A percentile compares a stretch with the other conserved stretches of the same genome.
Evolutionary conservation across 1,139 yeast species (phyloP).

Genomic region (Schwanniomyces etchellsii): DNA sequence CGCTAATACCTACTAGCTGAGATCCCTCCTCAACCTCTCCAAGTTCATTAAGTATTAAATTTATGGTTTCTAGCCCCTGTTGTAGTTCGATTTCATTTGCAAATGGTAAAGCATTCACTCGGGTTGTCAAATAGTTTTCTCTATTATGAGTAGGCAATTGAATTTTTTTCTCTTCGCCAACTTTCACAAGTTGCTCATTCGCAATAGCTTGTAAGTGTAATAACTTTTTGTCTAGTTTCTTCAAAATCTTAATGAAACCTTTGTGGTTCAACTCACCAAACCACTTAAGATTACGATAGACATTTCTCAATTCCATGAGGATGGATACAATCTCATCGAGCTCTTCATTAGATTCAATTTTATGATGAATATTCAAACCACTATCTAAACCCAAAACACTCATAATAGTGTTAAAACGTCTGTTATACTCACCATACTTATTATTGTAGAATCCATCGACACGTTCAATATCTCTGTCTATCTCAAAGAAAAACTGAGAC

Average conservation of each 20-base stretch:
- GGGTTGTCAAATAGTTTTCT: conserved; percentile 58
- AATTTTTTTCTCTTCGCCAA: conserved; percentile 5
- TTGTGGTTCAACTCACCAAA: conserved; percentile 89
- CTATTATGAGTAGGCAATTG: conserved; percentile 56
- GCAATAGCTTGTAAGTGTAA: conserved; percentile 15
- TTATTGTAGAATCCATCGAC: conserved; percentile 75
- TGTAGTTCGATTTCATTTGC: conserved; percentile 63
- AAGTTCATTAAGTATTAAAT: conserved; percentile 42
- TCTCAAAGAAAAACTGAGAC: conserved; percentile 68
- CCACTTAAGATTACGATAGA: conserved; percentile 83
- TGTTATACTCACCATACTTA: conserved; percentile 67
- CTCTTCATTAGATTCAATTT: conserved; percentile 51
- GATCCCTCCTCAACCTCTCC: conserved; percentile 6
- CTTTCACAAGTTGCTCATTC: conserved; percentile 9
- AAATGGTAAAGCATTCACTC: conserved; percentile 73
- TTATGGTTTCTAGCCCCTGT: conserved; percentile 49
- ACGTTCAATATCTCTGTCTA: conserved; percentile 77
- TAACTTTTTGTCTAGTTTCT: conserved; percentile 83
- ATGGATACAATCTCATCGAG: conserved; percentile 74
- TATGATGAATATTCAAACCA: conserved; percentile 19
- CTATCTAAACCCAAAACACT: conserved; percentile 25
- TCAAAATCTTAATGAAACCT: conserved; percentile 84
- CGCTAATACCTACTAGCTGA: background rate
- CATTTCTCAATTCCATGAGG: conserved; percentile 70
- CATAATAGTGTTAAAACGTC: conserved; percentile 53